Base-by-base conservation (phyloP, 2,329 filamentous ascomycete species). In the Penicillium digitatum region DNA sequence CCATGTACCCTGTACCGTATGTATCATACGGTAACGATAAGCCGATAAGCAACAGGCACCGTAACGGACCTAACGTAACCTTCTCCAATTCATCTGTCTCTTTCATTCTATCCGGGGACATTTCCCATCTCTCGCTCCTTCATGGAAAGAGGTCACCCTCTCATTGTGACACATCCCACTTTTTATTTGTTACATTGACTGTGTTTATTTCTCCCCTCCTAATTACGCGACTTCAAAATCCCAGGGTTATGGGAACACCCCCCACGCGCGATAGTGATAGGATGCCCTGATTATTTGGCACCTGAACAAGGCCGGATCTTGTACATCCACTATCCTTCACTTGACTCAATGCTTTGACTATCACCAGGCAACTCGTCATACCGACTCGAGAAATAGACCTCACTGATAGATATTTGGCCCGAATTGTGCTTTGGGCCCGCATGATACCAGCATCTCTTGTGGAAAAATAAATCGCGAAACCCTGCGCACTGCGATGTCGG, bases 401-500 rank as follows among this genome's bases (percentile, higher is more conserved):
- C 14, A 29, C 35, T 48, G 43, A 43, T 37, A 54, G 39, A 27
- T 50, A n/a, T 50, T 31, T n/a, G 26, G n/a, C 42, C 32, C 22
- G 11, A 32, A 16, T 32, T 55, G 38, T 37, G 53, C 35, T 43
- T 29, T n/a, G 47, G 34, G 39, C 54, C 54, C 48, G 48, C 43
- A 29, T 43, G 42, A 40, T 50, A 27, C 51, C 31, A 40, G 24
- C 39, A 57, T 57, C 54, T 49, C 49, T 57, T 46, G 56, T 57
- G 52, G 47, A 60, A 46, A 48, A 56, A 55, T 16, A 42, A 43
- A 35, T 63, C 57, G 53, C 45, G 52, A 52, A 51, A 48, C 53
- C 55, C 52, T 55, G 59, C 59, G 48, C 67, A 70, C 65, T 72
- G 72, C 72, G 68, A 74, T 74, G 72, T 73, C 72, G 67, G 69